phyloP scores from a whole-genome alignment of 2,329 filamentous ascomycete species.

The Ceratocystis variospora region DNA sequence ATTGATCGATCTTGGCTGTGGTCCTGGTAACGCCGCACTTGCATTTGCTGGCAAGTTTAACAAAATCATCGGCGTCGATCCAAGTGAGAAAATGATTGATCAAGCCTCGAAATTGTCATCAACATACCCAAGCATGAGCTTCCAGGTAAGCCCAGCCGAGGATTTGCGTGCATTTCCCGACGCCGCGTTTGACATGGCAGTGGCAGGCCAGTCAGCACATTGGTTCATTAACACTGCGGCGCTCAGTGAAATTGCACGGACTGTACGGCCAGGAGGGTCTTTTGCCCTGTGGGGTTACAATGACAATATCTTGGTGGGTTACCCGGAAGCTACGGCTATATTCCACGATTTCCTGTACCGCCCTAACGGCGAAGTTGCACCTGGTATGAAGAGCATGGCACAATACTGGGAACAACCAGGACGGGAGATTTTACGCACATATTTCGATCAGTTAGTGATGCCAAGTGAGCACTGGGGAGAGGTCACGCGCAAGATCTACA shows the following conservation, averaged over 20 bases:
- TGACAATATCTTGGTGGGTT: slow-evolving; percentile 45
- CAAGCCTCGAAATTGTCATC: slow-evolving; percentile 31
- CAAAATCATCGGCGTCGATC: slow-evolving; percentile 40
- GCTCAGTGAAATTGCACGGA: slow-evolving; percentile 42
- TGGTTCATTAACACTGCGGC: slow-evolving; percentile 48
- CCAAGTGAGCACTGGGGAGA: slow-evolving; percentile 39
- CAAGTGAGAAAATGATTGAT: slow-evolving; percentile 42
- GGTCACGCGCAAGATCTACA: slow-evolving; percentile 41
- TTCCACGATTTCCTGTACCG: slow-evolving; percentile 42
- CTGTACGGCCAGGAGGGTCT: slow-evolving; percentile 41
- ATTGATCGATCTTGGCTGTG: slow-evolving; percentile 48
- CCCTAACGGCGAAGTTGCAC: slow-evolving; percentile 29
- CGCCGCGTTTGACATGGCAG: slow-evolving; percentile 37
- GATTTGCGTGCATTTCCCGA: slow-evolving; percentile 37
- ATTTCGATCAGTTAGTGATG: slow-evolving; percentile 38
- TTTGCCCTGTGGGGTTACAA: slow-evolving; percentile 55
- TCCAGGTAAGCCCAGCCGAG: slow-evolving; percentile 39
- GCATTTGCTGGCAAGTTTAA: slow-evolving; percentile 40
- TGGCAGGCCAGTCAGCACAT: slow-evolving; percentile 46
- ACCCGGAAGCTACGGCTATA: slow-evolving; percentile 37
- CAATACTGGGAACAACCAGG: slow-evolving; percentile 50
- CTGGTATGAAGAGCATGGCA: slow-evolving; percentile 38
- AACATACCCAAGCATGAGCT: slow-evolving; percentile 26
- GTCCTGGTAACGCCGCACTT: slow-evolving; percentile 44
- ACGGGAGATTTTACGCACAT: slow-evolving; percentile 38